These are phyloP conservation scores for Fusarium subtropicale DNA, from an alignment of 2,329 filamentous ascomycete species.

Conservation along the genomic window DNA sequence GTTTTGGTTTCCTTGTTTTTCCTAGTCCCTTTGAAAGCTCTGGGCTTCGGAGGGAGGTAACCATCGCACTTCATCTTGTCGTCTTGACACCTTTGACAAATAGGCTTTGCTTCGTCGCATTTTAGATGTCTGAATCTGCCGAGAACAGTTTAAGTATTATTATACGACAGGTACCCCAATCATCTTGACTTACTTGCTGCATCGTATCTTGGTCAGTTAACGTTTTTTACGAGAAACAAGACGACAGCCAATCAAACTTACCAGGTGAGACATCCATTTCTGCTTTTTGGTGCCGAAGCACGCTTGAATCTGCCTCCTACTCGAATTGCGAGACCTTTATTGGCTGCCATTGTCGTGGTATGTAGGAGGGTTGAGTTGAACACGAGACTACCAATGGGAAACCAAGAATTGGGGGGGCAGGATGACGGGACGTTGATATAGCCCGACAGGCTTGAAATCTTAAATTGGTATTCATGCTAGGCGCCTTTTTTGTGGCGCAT, in stretches of 20 bases:
- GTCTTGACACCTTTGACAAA: conserved; percentile 16
- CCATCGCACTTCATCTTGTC: conserved; percentile 24
- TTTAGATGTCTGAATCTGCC: conserved; percentile 9
- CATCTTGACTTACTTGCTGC: neutral
- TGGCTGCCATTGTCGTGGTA: neutral
- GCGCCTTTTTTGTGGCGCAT: neutral
- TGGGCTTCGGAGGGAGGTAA: conserved; percentile 13
- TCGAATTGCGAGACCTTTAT: neutral
- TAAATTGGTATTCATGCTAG: neutral
- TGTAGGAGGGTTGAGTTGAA: neutral
- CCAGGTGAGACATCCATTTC: conserved; percentile 22
- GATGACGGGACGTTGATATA: neutral
- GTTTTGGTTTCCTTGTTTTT: neutral
- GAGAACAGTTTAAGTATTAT: neutral
- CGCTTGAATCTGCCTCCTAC: conserved; percentile 12
- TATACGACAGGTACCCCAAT: accelerated
- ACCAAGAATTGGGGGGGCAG: neutral
- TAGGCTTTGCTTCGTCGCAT: conserved; percentile 17
- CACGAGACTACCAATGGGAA: conserved; percentile 12
- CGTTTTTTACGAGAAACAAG: neutral
- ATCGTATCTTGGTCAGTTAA: neutral
- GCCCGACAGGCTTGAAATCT: neutral
- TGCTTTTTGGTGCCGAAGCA: conserved; percentile 12
- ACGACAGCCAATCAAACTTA: conserved; percentile 3
- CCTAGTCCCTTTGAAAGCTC: neutral